Percentiles rank a stretch among this genome's conserved stretches.
Conservation (phyloP, 164 flowering plant genomes). For the Vitis vinifera region DNA sequence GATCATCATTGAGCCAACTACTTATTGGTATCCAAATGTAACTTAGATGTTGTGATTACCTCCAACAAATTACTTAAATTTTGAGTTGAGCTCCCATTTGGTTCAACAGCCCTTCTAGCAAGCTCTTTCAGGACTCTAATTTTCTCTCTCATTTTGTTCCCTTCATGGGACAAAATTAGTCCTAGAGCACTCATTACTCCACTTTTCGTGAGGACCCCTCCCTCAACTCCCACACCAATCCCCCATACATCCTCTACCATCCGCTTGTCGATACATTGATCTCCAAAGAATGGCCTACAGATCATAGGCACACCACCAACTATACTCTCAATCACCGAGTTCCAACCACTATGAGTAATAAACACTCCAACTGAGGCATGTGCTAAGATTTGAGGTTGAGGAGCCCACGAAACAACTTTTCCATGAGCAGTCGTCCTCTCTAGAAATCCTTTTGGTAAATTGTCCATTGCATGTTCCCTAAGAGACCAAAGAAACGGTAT, state of each 20-base stretch:
- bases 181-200: too few relatives aligned
- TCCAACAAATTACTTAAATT: constrained; percentile 9
- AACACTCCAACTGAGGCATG: constrained; percentile 9
- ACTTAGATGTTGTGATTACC: not conserved
- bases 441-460: constrained; percentile 15
- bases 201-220: too few relatives aligned
- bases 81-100: constrained; percentile 16
- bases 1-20: too few relatives aligned
- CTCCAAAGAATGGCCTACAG: constrained; percentile 18
- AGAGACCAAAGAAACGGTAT: constrained; percentile 17
- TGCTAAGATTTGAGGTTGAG: constrained; percentile 1
- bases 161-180: too few relatives aligned
- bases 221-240: too few relatives aligned
- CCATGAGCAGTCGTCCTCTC: constrained; percentile 4
- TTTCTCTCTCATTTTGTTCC: too few relatives aligned
- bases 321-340: constrained; percentile 15
- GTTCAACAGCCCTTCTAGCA: constrained; percentile 14
- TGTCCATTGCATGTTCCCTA: not conserved
- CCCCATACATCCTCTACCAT: constrained; percentile 3
- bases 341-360: constrained; percentile 19
- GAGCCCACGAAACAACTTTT: constrained; percentile 15
- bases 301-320: constrained; percentile 19
- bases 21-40: too few relatives aligned
- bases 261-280: not conserved
- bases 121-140: not conserved